Percentiles rank a stretch among this genome's conserved stretches.
Evolutionary conservation across 768 basidiomycete species (phyloP).

Genomic region (Pisolithus sp.): DNA sequence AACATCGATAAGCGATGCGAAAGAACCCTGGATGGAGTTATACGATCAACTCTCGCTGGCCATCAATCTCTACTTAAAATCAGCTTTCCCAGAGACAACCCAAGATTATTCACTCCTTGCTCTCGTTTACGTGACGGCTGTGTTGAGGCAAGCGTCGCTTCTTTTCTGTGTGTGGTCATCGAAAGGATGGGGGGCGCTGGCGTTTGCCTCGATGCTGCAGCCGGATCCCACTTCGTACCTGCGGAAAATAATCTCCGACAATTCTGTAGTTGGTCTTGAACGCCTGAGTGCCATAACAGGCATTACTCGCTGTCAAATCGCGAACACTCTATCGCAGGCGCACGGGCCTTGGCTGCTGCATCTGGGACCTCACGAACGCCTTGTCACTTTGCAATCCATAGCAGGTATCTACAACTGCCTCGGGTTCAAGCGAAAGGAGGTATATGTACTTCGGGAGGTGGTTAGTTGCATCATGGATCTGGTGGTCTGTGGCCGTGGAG

Average conservation of each 20-base stretch:
- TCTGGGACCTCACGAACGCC: slow-evolving; percentile 69
- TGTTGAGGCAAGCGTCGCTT: slow-evolving; percentile 68
- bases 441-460: slow-evolving; percentile 78
- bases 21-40: slow-evolving; percentile 72
- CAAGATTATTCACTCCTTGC: slow-evolving; percentile 57
- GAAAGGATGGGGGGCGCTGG: slow-evolving; percentile 82
- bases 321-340: slow-evolving; percentile 56
- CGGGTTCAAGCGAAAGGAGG: slow-evolving; percentile 85
- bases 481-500: slow-evolving; percentile 78
- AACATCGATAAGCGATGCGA: slow-evolving; percentile 42
- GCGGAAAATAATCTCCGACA: slow-evolving; percentile 50
- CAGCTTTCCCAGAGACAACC: slow-evolving; percentile 45
- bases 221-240: slow-evolving; percentile 53
- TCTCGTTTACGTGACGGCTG: slow-evolving; percentile 57
- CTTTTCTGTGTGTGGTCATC: slow-evolving; percentile 77
- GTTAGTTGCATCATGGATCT: slow-evolving; percentile 80
- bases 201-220: slow-evolving; percentile 70
- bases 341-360: slow-evolving; percentile 88
- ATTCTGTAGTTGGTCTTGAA: slow-evolving; percentile 49
- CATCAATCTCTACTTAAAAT: slow-evolving; percentile 52
- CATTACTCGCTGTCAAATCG: slow-evolving; percentile 63
- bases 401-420: slow-evolving; percentile 75
- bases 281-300: slow-evolving; percentile 63
- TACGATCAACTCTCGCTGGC: slow-evolving; percentile 70
- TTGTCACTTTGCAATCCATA: slow-evolving; percentile 61